Evolutionary conservation across 73 alveolate genomes (phyloP).

Genomic region (Effrenium voratum): DNA sequence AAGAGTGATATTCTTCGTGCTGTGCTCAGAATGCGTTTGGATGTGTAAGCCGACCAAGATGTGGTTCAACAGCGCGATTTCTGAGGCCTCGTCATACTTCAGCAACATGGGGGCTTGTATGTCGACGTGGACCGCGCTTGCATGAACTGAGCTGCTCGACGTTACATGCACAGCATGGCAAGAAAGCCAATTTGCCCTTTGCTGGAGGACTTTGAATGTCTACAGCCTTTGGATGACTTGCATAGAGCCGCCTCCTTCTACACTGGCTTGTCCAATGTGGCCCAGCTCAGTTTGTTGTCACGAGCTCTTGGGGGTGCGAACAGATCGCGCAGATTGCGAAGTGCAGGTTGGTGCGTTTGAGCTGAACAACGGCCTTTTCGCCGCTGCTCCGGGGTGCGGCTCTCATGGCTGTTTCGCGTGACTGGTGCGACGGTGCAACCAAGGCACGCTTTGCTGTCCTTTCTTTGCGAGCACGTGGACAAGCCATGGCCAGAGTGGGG

Average conservation of each 20-base stretch:
- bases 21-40: background rate
- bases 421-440: background rate
- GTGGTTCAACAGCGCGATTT: background rate
- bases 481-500: slow-evolving; percentile 93
- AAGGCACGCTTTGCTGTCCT: slow-evolving; percentile 81
- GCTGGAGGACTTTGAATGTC: slow-evolving; percentile 71
- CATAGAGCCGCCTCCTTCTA: slow-evolving; percentile 56
- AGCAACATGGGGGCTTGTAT: slow-evolving; percentile 70
- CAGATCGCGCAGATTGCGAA: no score
- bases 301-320: no score
- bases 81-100: slow-evolving; percentile 45
- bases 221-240: slow-evolving; percentile 58
- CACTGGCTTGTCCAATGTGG: slow-evolving; percentile 58
- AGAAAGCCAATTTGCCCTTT: background rate
- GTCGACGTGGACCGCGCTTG: slow-evolving; percentile 74
- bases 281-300: no score
- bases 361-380: slow-evolving; percentile 89
- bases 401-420: background rate
- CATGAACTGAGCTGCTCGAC: background rate
- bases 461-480: slow-evolving; percentile 48
- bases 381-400: slow-evolving; percentile 38
- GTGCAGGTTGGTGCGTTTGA: slow-evolving; percentile 89
- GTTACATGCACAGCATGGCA: no score
- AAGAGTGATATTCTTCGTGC: slow-evolving; percentile 69
- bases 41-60: background rate